These are phyloP conservation scores for Paecilomyces fulvus DNA, from an alignment of 2,329 filamentous ascomycete genomes.

Conservation along the genomic window DNA sequence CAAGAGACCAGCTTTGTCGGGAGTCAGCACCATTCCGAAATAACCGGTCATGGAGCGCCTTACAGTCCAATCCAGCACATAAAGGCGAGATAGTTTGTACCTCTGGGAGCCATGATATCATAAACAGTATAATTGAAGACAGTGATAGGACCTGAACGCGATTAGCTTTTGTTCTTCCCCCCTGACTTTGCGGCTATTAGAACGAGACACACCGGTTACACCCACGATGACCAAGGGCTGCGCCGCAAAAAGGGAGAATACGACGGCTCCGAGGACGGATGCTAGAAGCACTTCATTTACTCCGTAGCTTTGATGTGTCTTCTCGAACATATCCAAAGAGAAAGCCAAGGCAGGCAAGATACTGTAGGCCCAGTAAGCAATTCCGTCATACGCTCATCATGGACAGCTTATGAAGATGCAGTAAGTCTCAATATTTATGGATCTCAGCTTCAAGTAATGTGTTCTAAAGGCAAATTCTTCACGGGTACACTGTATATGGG, in stretches of 20 bases:
- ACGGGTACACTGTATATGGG: background rate
- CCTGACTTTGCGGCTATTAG: background rate
- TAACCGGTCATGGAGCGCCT: slow-evolving; percentile 21
- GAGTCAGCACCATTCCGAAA: background rate
- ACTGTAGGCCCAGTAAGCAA: slow-evolving; percentile 37
- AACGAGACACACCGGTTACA: slow-evolving; percentile 55
- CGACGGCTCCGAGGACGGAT: slow-evolving; percentile 71
- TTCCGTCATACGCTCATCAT: background rate
- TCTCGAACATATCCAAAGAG: slow-evolving; percentile 87
- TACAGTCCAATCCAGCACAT: slow-evolving; percentile 85
- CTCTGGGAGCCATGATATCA: slow-evolving; percentile 70
- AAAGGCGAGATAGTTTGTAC: slow-evolving; percentile 76
- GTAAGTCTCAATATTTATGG: background rate
- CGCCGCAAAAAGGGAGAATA: slow-evolving; percentile 70
- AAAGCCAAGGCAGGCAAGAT: slow-evolving; percentile 82
- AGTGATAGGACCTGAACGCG: slow-evolving; percentile 61
- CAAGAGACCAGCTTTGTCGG: slow-evolving; percentile 60
- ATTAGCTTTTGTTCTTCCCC: slow-evolving; percentile 6
- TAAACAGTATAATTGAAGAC: slow-evolving; percentile 94
- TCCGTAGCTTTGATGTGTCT: slow-evolving; percentile 74
- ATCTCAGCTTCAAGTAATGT: background rate
- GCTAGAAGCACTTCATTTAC: slow-evolving; percentile 87
- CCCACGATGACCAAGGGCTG: slow-evolving; percentile 87
- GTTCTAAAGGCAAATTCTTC: background rate
- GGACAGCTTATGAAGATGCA: background rate